Evolutionary conservation across 2,329 filamentous ascomycete genomes (phyloP).

Genomic region (Ophiostoma ulmi): DNA sequence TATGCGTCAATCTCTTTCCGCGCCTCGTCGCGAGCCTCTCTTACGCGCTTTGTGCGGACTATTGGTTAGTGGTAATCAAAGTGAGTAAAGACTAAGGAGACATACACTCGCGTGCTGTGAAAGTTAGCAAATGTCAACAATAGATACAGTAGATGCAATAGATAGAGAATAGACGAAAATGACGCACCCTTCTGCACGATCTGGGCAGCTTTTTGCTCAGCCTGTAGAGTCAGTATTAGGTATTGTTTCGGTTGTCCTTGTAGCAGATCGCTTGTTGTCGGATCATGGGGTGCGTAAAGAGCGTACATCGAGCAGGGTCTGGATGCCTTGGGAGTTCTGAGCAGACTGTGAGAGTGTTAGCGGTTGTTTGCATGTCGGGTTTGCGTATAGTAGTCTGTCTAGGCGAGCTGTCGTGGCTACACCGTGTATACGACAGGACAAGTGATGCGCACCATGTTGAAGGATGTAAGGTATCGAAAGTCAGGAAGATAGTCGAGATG

Average conservation of each 20-base stretch:
- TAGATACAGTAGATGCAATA: not conserved
- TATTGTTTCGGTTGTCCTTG: not conserved
- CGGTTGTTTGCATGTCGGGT: not conserved
- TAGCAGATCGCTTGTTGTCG: not conserved
- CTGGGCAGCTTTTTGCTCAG: conserved; percentile 97
- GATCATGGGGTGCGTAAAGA: conserved; percentile 15
- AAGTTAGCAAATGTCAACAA: conserved; percentile 9
- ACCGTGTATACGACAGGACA: not conserved
- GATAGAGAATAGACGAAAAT: not conserved
- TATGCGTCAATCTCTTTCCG: conserved; percentile 98
- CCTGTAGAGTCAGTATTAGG: conserved; percentile 47
- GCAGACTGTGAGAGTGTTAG: conserved; percentile 61
- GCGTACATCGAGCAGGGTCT: conserved; percentile 95
- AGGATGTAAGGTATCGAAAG: not conserved
- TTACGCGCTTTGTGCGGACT: conserved; percentile 84
- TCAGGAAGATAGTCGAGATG: not conserved
- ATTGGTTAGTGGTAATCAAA: conserved; percentile 18
- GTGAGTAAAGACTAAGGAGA: conserved; percentile 22
- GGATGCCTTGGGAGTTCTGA: conserved; percentile 97
- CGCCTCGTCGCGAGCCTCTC: conserved; percentile 90
- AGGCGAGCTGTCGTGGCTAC: not conserved
- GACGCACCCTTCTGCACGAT: conserved; percentile 89
- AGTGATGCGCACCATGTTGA: conserved; percentile 5
- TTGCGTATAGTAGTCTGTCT: not conserved
- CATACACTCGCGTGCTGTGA: conserved; percentile 80